Evolutionary conservation across 2,329 filamentous ascomycete genomes (phyloP), one percentile per base, ranked within the genome.

Genomic region (Sclerotinia subarctica): DNA sequence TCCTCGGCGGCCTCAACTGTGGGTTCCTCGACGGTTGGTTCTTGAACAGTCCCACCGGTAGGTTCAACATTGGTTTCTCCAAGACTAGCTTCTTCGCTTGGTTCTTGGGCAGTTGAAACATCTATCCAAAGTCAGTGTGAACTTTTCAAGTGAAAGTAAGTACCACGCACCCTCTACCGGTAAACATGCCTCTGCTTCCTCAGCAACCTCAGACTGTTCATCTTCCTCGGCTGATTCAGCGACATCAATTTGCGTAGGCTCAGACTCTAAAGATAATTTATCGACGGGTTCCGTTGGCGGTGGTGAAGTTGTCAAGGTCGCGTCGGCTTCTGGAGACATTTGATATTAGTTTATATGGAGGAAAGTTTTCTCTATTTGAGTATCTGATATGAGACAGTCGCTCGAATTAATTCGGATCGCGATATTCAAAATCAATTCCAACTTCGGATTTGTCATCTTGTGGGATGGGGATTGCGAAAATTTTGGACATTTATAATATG

Each of bases 181-280:
- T 5, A 62, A 35, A 13, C 13, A n/a, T 47, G 32, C 29, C 19
- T 57, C 19, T 46, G 26, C 17, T 44, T 29, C 7, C 19, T 35
- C 52, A 49, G 47, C 26, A 5, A n/a, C 19, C 19, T 26, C 62
- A 54, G 35, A 2, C 19, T 44, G 35, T 26, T 21, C 49, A 10
- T 54, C 35, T 17, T 65, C 51, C 42, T 65, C 51, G 26, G 3
- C 11, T 49, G 63, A 19, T 47, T 65, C 26, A 57, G 15, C 26
- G 15, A 19, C 26, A 65, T 57, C 52, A 56, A 26, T 5, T 57
- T 42, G 24, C 10, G 26, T n/a, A 65, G 38, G 35, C 3, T 44
- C 52, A 57, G 63, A 13, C 26, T 57, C 49, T 65, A 11, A 11
- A 46, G 6, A 19, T 19, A 32, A 65, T 17, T 65, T 49, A 57